These are phyloP conservation scores for Euphrasia arctica DNA, from an alignment of 305 asterid species.

Conservation along the genomic window DNA sequence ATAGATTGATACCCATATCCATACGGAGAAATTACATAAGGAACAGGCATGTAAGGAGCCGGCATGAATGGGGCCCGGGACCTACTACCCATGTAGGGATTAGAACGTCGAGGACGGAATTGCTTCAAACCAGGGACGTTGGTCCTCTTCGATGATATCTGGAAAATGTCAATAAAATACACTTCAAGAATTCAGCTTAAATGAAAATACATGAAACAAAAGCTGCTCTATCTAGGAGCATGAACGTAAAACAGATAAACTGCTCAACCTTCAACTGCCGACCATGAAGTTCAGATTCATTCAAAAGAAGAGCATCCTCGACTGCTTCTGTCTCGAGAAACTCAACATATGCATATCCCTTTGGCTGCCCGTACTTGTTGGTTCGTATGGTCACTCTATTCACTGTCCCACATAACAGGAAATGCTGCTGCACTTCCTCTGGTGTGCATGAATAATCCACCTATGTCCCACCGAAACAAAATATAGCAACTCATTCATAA, in stretches of 20 bases:
- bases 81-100: conserved; percentile 41
- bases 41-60: conserved; percentile 46
- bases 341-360: conserved; percentile 72
- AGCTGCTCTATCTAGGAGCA: not conserved
- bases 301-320: conserved; percentile 57
- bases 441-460: conserved; percentile 78
- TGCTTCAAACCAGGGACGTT: conserved; percentile 60
- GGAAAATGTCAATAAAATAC: conserved; percentile 1
- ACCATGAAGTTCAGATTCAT: conserved; percentile 77
- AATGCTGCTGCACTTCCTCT: conserved; percentile 73
- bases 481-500: not conserved
- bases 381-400: conserved; percentile 68
- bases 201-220: not conserved
- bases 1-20: conserved; percentile 46
- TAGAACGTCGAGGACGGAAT: conserved; percentile 42
- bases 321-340: conserved; percentile 63
- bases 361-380: conserved; percentile 67
- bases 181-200: conserved; percentile 9
- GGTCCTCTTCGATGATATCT: conserved; percentile 57
- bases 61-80: conserved; percentile 41
- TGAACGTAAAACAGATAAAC: not conserved
- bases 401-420: conserved; percentile 70
- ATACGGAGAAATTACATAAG: conserved; percentile 44
- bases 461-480: conserved; percentile 27
- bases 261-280: conserved; percentile 58